Base-by-base conservation (phyloP, 2,329 filamentous ascomycete genomes). In the Colletotrichum viniferum region DNA sequence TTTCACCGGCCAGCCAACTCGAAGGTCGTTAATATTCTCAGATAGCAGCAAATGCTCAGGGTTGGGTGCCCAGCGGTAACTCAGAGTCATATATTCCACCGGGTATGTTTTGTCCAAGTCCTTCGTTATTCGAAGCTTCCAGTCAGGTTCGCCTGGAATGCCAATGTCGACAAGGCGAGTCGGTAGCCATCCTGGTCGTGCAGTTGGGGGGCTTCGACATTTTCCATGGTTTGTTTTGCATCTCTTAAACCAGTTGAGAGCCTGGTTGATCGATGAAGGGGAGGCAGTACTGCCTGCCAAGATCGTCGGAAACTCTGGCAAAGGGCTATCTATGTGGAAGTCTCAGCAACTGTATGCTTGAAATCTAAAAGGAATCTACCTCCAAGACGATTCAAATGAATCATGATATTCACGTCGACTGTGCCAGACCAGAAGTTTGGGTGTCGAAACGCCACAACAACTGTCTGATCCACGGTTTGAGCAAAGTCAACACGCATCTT, bases 311-410 rank as follows among this genome's bases (percentile, higher is more conserved):
- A 4, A 12, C 43, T 21, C 4, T 24, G 43, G 43, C 13, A 24
- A 52, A 24, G 43, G 43, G n/a, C 43, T 52, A 21, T 21, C 43
- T 52, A 0, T 3, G n/a, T 13, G 0, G 0, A 52, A 52, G 5
- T 13, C 3, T 52, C 5, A 52, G 10, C 43, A 52, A 1, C 10
- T 7, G 43, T 21, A 52, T 4, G 12, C 43, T 21, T 12, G 12
- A 21, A 21, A 13, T 52, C 0, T 4, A 12, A 2, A 21, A 13
- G 10, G 3, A 0, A 21, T 12, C 2, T 52, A 21, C 43, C n/a
- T 24, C 2, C 10, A 13, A 52, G n/a, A 12, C 43, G 43, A 21
- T 52, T 21, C 43, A 52, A 52, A 52, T 52, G 43, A 52, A 52
- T 13, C 43, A 52, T 52, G n/a, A 52, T 21, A 21, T 52, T 4